These are phyloP conservation scores for Sporopachydermia lactativora DNA, from an alignment of 805 yeast genomes.

Conservation along the genomic window DNA sequence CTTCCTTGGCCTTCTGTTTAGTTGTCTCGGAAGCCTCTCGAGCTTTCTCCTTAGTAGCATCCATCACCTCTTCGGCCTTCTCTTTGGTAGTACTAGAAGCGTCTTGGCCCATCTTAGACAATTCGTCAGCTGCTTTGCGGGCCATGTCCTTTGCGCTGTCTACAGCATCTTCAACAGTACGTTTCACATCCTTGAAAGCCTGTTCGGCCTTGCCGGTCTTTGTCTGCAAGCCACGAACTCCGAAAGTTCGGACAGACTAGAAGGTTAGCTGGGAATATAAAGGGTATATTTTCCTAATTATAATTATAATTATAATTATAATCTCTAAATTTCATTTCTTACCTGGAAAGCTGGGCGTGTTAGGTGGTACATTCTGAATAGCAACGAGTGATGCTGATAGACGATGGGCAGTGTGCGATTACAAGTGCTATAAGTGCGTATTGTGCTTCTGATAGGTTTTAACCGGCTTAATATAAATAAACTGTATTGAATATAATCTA, in stretches of 20 bases:
- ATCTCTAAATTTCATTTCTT: too few relatives aligned
- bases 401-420: too few relatives aligned
- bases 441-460: too few relatives aligned
- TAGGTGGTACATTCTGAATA: too few relatives aligned
- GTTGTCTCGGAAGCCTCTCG: background rate
- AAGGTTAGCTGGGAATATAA: too few relatives aligned
- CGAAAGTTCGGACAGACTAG: conserved; percentile 1
- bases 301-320: too few relatives aligned
- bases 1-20: background rate
- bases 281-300: too few relatives aligned
- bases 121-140: conserved; percentile 17
- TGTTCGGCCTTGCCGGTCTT: conserved; percentile 4
- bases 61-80: background rate
- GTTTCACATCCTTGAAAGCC: conserved; percentile 6
- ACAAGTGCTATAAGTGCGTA: too few relatives aligned
- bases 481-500: too few relatives aligned
- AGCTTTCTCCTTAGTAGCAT: background rate
- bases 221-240: background rate
- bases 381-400: too few relatives aligned
- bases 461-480: too few relatives aligned
- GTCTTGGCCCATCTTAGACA: conserved; percentile 19
- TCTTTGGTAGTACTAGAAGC: conserved; percentile 6
- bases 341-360: too few relatives aligned
- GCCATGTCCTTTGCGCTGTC: conserved; percentile 18
- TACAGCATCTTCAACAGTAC: conserved; percentile 9